A percentile compares a stretch with the other conserved stretches of the same genome.
Evolutionary conservation across 2,329 filamentous ascomycete species (phyloP).

Genomic region (Phialophora verrucosa): DNA sequence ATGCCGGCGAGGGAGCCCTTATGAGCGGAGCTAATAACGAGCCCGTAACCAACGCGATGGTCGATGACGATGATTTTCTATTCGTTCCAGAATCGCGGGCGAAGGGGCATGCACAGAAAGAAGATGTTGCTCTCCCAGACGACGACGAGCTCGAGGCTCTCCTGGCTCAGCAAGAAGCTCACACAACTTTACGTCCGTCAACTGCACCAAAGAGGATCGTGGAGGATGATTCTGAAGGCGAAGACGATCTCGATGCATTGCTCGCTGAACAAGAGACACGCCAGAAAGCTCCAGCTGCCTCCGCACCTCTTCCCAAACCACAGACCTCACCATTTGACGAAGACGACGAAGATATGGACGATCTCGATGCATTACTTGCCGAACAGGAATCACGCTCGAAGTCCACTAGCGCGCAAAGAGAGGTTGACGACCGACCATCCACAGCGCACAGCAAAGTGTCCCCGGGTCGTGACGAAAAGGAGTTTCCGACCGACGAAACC

Average conservation of each 20-base stretch:
- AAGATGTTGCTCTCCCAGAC: slow-evolving; percentile 24
- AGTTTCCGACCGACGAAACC: slow-evolving; percentile 11
- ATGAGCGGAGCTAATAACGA: slow-evolving; percentile 14
- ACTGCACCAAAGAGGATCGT: slow-evolving; percentile 5
- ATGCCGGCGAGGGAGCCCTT: slow-evolving; percentile 7
- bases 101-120: not conserved
- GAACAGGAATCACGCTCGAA: slow-evolving; percentile 34
- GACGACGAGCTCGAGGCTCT: slow-evolving; percentile 37
- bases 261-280: slow-evolving; percentile 37
- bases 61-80: slow-evolving; percentile 26
- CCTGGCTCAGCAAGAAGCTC: slow-evolving; percentile 31
- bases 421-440: slow-evolving; percentile 20
- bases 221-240: slow-evolving; percentile 35
- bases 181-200: not conserved
- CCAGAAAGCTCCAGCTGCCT: slow-evolving; percentile 1
- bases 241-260: slow-evolving; percentile 40
- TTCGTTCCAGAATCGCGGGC: slow-evolving; percentile 26
- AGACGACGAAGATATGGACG: slow-evolving; percentile 37
- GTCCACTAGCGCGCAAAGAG: slow-evolving; percentile 23
- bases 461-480: slow-evolving; percentile 2
- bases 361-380: slow-evolving; percentile 40
- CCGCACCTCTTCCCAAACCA: not conserved
- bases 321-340: slow-evolving; percentile 10
- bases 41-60: slow-evolving; percentile 1
- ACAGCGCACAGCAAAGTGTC: slow-evolving; percentile 21